Base-by-base conservation (phyloP, 371 early-diverging fungal genomes). In the Mucor indicus region DNA sequence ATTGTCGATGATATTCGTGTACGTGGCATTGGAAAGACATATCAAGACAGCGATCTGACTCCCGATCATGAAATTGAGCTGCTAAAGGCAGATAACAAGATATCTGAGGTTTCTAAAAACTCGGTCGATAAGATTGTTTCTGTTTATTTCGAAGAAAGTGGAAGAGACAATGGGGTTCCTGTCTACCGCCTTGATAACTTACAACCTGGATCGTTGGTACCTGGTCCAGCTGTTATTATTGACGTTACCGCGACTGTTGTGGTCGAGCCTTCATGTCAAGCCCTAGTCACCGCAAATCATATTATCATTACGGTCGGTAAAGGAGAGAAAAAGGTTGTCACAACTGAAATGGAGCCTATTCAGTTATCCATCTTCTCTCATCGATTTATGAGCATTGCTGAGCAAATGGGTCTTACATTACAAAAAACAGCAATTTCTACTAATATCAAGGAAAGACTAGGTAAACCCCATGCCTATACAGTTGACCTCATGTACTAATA, bases 361-460 rank as follows among this genome's bases (percentile, higher is more conserved):
- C 86, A 86, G 64, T 73, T 98, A 8, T 83, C 92, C 2, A 89
- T 98, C 15, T 95, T 98, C 62, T 87, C 90, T 0, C 95, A 96
- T 70, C 84, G 98, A 3, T 98, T 98, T 57, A 98, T 98, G 98
- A 82, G 85, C 47, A 96, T 98, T 65, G 98, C 97, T 11, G 96
- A 97, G 58, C 95, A 97, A 68, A 97, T 97, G 98, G 98, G 98
- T 12, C 77, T 88, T 16, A 92, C 95, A 3, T 63, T 97, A 17
- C 93, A 95, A 64, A 91, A 93, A 68, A 98, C 98, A 0, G 80
- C 95, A 20, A 89, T 96, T 29, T 91, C 91, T 22, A 95, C 96
- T 19, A 98, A 98, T 50, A 96, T 98, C 65, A 98, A 98, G 60
- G 98, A 98, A 57, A 85, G 98, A 20, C 22, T 73, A 20, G 72